These are phyloP conservation scores for Diaporthe sp. DNA, from an alignment of 2,329 filamentous ascomycete genomes.

Conservation along the genomic window DNA sequence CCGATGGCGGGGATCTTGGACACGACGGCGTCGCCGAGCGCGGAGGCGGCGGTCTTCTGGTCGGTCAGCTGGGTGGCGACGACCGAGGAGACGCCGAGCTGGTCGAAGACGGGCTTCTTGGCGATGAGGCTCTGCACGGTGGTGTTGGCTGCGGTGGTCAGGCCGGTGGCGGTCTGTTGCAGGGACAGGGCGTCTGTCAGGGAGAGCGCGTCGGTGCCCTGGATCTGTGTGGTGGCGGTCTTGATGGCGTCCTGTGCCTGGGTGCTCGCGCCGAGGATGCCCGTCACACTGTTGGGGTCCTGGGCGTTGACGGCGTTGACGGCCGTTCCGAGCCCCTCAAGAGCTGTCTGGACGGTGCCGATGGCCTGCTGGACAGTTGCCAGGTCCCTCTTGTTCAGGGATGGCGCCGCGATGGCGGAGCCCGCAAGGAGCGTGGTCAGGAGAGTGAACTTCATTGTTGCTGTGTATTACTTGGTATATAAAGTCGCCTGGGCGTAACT, in stretches of 20 bases:
- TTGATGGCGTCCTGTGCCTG: conserved; percentile 40
- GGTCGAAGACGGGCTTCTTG: conserved; percentile 48
- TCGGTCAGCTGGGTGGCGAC: conserved; percentile 45
- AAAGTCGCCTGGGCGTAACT: neutral
- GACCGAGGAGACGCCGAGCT: conserved; percentile 46
- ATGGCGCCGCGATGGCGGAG: conserved; percentile 35
- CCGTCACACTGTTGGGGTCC: conserved; percentile 62
- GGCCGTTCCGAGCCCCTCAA: conserved; percentile 36
- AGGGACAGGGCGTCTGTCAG: conserved; percentile 43
- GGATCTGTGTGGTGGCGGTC: conserved; percentile 46
- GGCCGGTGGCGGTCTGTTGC: conserved; percentile 42
- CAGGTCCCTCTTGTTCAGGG: conserved; percentile 35
- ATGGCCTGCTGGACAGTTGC: conserved; percentile 35
- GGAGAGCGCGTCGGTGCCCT: conserved; percentile 45
- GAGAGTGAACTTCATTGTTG: conserved; percentile 37
- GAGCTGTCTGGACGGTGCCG: conserved; percentile 33
- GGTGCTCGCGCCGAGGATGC: conserved; percentile 53
- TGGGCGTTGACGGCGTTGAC: conserved; percentile 36
- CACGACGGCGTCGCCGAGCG: conserved; percentile 51
- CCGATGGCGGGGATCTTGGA: conserved; percentile 47
- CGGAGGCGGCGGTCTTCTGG: conserved; percentile 43
- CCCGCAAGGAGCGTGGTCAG: conserved; percentile 34
- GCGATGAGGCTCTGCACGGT: conserved; percentile 42
- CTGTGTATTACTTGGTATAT: neutral
- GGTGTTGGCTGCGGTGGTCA: conserved; percentile 45